Conservation (phyloP, 2,329 filamentous ascomycete species). For the Fusarium sp. region DNA sequence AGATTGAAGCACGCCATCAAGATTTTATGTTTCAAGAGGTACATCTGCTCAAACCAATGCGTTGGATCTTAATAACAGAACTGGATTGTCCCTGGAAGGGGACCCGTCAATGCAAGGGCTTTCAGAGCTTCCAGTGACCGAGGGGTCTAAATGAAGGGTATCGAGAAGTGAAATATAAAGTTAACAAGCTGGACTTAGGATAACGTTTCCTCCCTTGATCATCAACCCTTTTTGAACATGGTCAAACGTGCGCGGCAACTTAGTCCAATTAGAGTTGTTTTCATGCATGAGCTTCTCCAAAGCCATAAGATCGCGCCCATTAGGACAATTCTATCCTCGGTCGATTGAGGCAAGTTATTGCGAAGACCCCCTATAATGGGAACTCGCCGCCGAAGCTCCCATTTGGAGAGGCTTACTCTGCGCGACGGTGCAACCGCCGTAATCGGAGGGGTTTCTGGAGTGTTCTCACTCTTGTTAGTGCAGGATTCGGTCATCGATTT, state of each 20-base stretch:
- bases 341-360: neutral
- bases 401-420: neutral
- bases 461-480: neutral
- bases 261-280: slow-evolving; percentile 12
- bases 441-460: neutral
- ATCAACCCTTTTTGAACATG: slow-evolving; percentile 4
- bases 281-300: slow-evolving; percentile 11
- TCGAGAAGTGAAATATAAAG: neutral
- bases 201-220: neutral
- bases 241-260: slow-evolving; percentile 6
- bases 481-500: neutral
- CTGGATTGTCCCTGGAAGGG: neutral
- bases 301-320: neutral
- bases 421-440: neutral
- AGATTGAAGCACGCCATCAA: neutral
- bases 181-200: neutral
- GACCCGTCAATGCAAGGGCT: neutral
- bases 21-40: neutral
- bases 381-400: neutral
- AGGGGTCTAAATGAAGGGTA: neutral
- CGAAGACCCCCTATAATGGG: neutral
- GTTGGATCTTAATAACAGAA: neutral
- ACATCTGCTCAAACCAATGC: neutral
- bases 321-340: neutral
- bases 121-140: neutral